Percentiles rank a stretch among this genome's conserved stretches.
These are phyloP conservation scores for Rubia balearica DNA, from an alignment of 305 asterid genomes.

Conservation along the genomic window DNA sequence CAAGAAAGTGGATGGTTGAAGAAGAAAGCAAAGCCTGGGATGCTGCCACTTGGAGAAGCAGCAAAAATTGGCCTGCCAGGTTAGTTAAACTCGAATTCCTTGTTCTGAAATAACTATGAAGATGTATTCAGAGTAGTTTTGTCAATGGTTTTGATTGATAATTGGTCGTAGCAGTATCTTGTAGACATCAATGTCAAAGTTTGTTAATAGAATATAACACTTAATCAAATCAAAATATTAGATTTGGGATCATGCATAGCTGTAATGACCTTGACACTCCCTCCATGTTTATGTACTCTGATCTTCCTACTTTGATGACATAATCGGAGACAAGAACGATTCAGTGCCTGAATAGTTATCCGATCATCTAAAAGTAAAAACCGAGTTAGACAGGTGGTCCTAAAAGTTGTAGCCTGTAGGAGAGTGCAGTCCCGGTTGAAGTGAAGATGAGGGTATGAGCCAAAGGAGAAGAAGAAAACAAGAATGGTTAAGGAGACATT, in stretches of 20 bases:
- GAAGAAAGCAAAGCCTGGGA: constrained; percentile 28
- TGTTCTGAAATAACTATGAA: constrained; percentile 7
- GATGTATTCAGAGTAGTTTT: constrained; percentile 8
- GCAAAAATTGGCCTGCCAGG: constrained; percentile 27
- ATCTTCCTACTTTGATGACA: not conserved
- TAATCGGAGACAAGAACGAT: no score
- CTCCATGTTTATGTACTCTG: not conserved
- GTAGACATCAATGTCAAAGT: constrained; percentile 5
- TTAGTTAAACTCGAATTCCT: constrained; percentile 16
- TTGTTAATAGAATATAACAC: not conserved
- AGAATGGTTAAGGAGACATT: not conserved
- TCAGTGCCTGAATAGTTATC: no score
- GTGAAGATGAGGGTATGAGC: not conserved
- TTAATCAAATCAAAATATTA: not conserved
- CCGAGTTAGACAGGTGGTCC: no score
- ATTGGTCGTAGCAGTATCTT: constrained; percentile 13
- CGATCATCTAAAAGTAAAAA: no score
- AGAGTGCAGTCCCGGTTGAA: no score
- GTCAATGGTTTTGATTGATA: constrained; percentile 19
- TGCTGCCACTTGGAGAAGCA: constrained; percentile 77
- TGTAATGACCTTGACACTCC: constrained; percentile 4
- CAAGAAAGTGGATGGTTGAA: constrained; percentile 22
- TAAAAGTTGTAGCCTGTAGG: no score
- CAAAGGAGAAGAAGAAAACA: no score
- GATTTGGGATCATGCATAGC: constrained; percentile 10